Base-by-base conservation (phyloP, 164 flowering plant genomes). In the Magnolia sinica region DNA sequence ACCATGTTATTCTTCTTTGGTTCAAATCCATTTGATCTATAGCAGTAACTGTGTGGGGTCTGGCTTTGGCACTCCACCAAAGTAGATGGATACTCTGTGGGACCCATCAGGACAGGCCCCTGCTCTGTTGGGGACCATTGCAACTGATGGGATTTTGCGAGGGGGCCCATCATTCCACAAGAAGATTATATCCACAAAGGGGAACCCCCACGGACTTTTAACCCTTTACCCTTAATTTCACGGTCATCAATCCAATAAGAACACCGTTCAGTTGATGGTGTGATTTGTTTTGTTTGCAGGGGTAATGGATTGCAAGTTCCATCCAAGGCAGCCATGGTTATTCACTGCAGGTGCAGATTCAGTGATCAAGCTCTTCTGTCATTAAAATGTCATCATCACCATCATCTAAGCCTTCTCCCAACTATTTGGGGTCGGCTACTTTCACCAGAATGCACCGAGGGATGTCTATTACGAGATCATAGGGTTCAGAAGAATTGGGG, bases 321-420 rank as follows among this genome's bases (percentile, higher is more conserved):
- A 96, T 82, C 99, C 98, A 9, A 85, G 87, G 78, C 98, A 93
- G 75, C 99, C 99, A 2, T 96, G 99, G 97, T 78, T 96, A 76
- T 96, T 96, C 81, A 96, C 99, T 22, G 99, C 99, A 23, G 99
- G 99, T 72, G 87, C 96, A 52, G 98, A 96, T 84, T 91, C 98
- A 7, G 74, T 87, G 58, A 91, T 96, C 82, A 91, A 81, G 83
- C 96, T 96, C 8, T 91, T 82, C 81, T 91, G 97, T 73, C 91
- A 92, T 50, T 94, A 75, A 81, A 68, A 37, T 37, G 45, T 37
- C 45, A 37, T 37, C 45, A 37, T 37, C 45, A 37, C 45, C 45
- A 37, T 37, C 45, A 37, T 37, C 7, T 3, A 37, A 37, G 45
- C 45, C 45, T 37, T 37, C 4, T 37, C 45, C 45, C 45, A 5